phyloP scores from a whole-genome alignment of 805 yeast species.

The Yamadazyma philogaea region DNA sequence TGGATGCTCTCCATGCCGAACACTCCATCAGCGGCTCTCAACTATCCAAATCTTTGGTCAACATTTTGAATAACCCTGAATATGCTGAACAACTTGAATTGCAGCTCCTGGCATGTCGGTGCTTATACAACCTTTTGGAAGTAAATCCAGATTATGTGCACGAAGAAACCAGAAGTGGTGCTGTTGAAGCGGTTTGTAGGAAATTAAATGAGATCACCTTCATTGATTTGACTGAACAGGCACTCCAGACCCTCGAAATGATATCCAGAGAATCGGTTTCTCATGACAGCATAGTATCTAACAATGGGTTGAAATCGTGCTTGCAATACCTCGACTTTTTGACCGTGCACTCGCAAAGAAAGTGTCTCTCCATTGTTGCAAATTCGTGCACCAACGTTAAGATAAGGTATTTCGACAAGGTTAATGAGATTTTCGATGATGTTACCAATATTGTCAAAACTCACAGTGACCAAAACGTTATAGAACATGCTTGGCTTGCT shows the following conservation, averaged over 20 bases:
- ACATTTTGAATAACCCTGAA: slow-evolving; percentile 54
- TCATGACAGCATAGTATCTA: slow-evolving; percentile 47
- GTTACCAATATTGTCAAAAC: slow-evolving; percentile 55
- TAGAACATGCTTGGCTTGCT: slow-evolving; percentile 65
- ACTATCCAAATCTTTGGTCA: slow-evolving; percentile 53
- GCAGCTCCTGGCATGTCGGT: slow-evolving; percentile 80
- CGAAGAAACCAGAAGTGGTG: slow-evolving; percentile 61
- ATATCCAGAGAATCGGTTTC: slow-evolving; percentile 56
- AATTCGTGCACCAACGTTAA: slow-evolving; percentile 57
- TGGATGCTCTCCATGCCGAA: slow-evolving; percentile 61
- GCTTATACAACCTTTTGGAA: slow-evolving; percentile 77
- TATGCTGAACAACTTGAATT: slow-evolving; percentile 68
- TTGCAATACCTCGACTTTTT: slow-evolving; percentile 81
- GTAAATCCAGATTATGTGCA: slow-evolving; percentile 63
- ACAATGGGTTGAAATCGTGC: slow-evolving; percentile 63
- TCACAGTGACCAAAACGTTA: slow-evolving; percentile 55
- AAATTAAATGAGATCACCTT: slow-evolving; percentile 72
- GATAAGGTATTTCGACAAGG: slow-evolving; percentile 40
- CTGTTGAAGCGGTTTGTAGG: slow-evolving; percentile 60
- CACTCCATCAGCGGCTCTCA: slow-evolving; percentile 58
- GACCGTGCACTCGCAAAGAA: slow-evolving; percentile 83
- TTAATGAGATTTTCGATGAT: slow-evolving; percentile 57
- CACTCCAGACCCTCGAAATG: slow-evolving; percentile 68
- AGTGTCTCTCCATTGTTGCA: slow-evolving; percentile 70
- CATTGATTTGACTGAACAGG: slow-evolving; percentile 92